Evolutionary conservation across 1,284 basidiomycete genomes (phyloP).

Genomic region (Sutorius eximius): DNA sequence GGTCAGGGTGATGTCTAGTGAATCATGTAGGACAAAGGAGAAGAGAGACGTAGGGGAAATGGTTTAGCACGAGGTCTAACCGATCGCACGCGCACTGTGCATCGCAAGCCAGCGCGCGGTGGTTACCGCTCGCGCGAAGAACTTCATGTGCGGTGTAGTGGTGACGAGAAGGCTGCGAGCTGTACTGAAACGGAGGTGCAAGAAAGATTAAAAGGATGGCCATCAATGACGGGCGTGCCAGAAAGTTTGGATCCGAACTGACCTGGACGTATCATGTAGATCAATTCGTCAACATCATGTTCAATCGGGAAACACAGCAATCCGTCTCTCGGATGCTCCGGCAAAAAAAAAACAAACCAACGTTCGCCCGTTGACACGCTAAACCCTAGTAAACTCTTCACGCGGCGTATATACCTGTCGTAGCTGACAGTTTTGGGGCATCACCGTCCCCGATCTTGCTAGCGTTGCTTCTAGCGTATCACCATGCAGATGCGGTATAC

Average conservation of each 20-base stretch:
- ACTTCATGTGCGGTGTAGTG: slow-evolving; percentile 20
- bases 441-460: slow-evolving; percentile 3
- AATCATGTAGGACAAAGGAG: slow-evolving; percentile 18
- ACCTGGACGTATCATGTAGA: slow-evolving; percentile 14
- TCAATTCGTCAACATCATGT: slow-evolving; percentile 11
- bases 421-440: slow-evolving; percentile 37
- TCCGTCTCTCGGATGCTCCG: neutral
- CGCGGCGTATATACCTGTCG: slow-evolving; percentile 25
- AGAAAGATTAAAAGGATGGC: slow-evolving; percentile 9
- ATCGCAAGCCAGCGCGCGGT: slow-evolving; percentile 6
- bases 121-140: neutral
- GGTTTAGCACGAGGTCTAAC: slow-evolving; percentile 30
- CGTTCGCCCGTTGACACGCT: slow-evolving; percentile 21
- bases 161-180: slow-evolving; percentile 8
- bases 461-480: slow-evolving; percentile 7
- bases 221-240: slow-evolving; percentile 17
- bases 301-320: slow-evolving; percentile 14
- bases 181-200: neutral
- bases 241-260: slow-evolving; percentile 20
- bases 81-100: slow-evolving; percentile 21
- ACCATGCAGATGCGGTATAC: slow-evolving; percentile 10
- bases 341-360: slow-evolving; percentile 15
- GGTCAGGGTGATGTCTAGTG: slow-evolving; percentile 33
- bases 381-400: slow-evolving; percentile 4
- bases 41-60: slow-evolving; percentile 21